These are phyloP conservation scores for Monascus ruber DNA, from an alignment of 2,329 filamentous ascomycete genomes.

Conservation along the genomic window DNA sequence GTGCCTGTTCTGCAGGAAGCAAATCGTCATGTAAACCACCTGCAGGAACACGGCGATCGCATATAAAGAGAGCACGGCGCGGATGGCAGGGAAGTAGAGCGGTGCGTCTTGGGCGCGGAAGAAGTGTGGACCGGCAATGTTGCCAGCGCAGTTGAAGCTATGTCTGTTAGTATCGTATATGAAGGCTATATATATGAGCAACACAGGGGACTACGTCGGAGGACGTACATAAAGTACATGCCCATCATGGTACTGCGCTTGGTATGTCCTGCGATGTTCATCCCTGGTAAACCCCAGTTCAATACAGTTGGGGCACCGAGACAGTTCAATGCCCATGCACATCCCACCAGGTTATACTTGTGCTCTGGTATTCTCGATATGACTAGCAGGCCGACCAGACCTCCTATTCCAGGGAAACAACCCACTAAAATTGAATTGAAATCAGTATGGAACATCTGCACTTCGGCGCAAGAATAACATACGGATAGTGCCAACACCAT, in stretches of 20 bases:
- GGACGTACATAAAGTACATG: constrained; percentile 26
- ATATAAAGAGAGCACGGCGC: constrained; percentile 34
- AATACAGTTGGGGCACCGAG: constrained; percentile 41
- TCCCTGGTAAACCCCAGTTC: constrained; percentile 40
- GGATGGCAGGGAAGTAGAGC: constrained; percentile 35
- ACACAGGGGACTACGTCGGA: background rate
- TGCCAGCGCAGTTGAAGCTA: constrained; percentile 37
- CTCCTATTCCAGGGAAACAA: constrained; percentile 34
- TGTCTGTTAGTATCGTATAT: background rate
- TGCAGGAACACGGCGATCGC: constrained; percentile 30
- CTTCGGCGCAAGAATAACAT: constrained; percentile 29
- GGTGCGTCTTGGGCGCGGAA: constrained; percentile 36
- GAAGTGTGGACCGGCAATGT: constrained; percentile 38
- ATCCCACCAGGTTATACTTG: constrained; percentile 40
- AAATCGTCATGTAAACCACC: constrained; percentile 14
- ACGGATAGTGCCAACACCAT: constrained; percentile 4
- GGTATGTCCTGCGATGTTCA: constrained; percentile 40
- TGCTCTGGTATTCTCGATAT: constrained; percentile 36
- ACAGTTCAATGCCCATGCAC: constrained; percentile 42
- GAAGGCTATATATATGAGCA: background rate
- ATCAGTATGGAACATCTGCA: constrained; percentile 17
- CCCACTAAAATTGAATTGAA: constrained; percentile 26
- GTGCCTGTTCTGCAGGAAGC: constrained; percentile 13
- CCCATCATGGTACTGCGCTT: constrained; percentile 39
- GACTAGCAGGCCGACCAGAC: constrained; percentile 36